Evolutionary conservation across 306 rosid genomes (phyloP), one percentile per base, ranked within the genome.

Genomic region (Quercus alba): DNA sequence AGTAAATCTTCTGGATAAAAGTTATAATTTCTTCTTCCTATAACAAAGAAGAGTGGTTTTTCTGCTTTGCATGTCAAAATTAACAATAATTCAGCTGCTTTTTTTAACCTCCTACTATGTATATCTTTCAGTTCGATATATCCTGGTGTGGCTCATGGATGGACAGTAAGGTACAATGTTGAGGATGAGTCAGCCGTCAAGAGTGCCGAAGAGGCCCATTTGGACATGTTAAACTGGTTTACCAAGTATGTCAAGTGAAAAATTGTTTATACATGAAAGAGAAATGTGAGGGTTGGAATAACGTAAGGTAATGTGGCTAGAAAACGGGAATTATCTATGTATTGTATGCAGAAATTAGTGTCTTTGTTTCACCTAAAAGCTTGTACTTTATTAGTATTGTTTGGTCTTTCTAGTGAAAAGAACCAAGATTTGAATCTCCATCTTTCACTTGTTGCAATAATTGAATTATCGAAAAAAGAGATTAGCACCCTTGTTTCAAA

Each of bases 111-210:
- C 20, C 62, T 72, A 59, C 46, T 55, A 59, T 81, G 35, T 26
- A 9, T 75, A 70, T 18, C 13, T 74, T 15, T 56, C 80, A 90
- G 97, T 54, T 86, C 14, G 87, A 87, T 87, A 75, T 92, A 80
- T 75, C 89, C 88, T 49, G 87, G 90, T 33, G 88, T 88, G 54
- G 33, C 23, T 41, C 97, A 82, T 56, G 82, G 82, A 21, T 82
- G 86, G 88, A 81, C 83, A 6, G 75, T 82, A 55, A 79, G 82
- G 70, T 86, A 79, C 75, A 71, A 54, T 30, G 72, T 38, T 31
- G 81, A 80, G 77, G 86, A 85, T 15, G 35, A 80, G 38, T 73
- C 30, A 18, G 84, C 84, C 59, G 44, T 73, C 35, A 79, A 79
- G 59, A 2, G 23, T 20, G 89, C 89, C 15, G 77, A 79, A 19